Percentiles rank a stretch among this genome's conserved stretches.
phyloP scores from a whole-genome alignment of 179 eudicot species.

The Actinidia arguta region DNA sequence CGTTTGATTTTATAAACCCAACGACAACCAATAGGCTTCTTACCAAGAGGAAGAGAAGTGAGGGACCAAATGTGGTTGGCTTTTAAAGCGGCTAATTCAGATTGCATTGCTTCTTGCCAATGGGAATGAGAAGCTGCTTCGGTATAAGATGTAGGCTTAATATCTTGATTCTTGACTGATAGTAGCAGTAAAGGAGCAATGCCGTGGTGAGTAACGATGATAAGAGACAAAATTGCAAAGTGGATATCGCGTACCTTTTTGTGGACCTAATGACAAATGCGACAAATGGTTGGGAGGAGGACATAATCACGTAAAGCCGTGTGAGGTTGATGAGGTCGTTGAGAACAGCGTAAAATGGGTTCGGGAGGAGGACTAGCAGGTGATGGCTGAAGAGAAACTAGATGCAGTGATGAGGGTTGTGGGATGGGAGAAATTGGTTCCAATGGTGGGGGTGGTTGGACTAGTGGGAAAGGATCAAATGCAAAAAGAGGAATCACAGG shows the following conservation, averaged over 20 bases:
- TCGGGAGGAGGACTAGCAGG: not conserved
- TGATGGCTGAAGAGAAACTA: not conserved
- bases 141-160: slow-evolving; percentile 5
- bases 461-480: not conserved
- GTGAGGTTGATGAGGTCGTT: not conserved
- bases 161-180: not conserved
- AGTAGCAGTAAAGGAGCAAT: not conserved
- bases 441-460: not conserved
- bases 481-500: slow-evolving; percentile 1
- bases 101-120: not conserved
- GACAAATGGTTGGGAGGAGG: slow-evolving; percentile 4
- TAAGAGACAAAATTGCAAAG: not conserved
- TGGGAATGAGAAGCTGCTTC: slow-evolving; percentile 18
- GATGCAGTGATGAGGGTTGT: not conserved
- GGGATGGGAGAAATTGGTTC: not conserved
- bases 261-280: slow-evolving; percentile 9
- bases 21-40: not conserved
- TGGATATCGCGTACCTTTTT: slow-evolving; percentile 5
- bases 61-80: not conserved
- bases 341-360: not conserved
- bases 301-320: not conserved
- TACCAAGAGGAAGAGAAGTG: not conserved
- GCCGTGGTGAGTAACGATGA: not conserved
- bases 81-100: not conserved
- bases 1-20: not conserved